Evolutionary conservation across 2,329 filamentous ascomycete species (phyloP), one percentile per base, ranked within the genome.

Genomic region (Ophiobolus disseminans): DNA sequence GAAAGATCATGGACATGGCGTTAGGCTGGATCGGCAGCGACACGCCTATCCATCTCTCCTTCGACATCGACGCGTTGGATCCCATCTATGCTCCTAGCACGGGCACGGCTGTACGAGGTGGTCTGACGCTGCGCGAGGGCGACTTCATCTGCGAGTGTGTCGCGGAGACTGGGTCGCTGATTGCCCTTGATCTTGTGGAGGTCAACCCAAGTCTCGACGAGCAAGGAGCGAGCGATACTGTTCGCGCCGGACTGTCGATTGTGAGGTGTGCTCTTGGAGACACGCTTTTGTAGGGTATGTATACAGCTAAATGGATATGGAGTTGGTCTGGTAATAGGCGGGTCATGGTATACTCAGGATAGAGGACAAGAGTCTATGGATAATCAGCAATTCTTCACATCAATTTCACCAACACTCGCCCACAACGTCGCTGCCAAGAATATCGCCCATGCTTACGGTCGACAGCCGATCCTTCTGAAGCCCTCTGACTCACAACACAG

Each of bases 1-100:
- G 94, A 45, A 88, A 88, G 58, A 91, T 99, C 57, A 91, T 99
- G 78, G 94, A 97, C 68, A 96, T 97, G 93, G 93, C 93, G n/a
- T 82, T 99, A 43, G 93, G 88, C 23, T 92, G 97, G 79, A 96
- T 97, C 60, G 94, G 94, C 62, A 85, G 80, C 67, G 94, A 97
- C 72, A 97, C 92, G 0, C 94, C 94, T 32, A 97, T 99, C 69
- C 94, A 99, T 75, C 84, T 99, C 50, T 96, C 91, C 28, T 97
- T 99, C 66, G 94, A 99, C 72, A 91, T 99, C 60, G 94, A 99
- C 73, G 94, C 92, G 19, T 82, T 97, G 51, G 94, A 99, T 74
- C 94, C 94, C 21, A 88, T 91, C 82, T 97, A 91, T 88, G 94
- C 94, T 30, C 94, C 94, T 19, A 94, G 90, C 74, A 99, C 94